A percentile compares a stretch with the other conserved stretches of the same genome.
phyloP scores from a whole-genome alignment of 495 filamentous ascomycete genomes.

The Lasiosphaeria hispida region DNA sequence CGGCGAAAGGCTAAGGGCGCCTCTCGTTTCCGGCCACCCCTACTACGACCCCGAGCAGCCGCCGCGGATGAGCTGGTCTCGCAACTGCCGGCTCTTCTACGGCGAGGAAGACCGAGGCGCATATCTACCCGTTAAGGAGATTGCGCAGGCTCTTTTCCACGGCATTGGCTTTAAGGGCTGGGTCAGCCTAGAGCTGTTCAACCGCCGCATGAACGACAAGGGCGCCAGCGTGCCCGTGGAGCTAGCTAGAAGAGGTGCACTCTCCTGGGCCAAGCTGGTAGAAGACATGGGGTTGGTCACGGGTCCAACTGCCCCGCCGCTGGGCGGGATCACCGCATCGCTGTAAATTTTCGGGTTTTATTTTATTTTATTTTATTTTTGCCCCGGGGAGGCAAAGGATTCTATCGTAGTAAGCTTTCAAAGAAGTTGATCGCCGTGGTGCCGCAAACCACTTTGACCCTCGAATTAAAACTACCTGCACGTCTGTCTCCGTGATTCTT shows the following conservation, averaged over 20 bases:
- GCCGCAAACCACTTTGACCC: no score
- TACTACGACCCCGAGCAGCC: slow-evolving; percentile 64
- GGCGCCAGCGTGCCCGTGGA: slow-evolving; percentile 53
- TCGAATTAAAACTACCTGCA: no score
- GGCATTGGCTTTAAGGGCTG: slow-evolving; percentile 68
- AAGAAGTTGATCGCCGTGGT: no score
- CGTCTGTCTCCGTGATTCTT: no score
- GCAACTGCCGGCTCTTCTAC: slow-evolving; percentile 74
- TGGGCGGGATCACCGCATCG: slow-evolving; percentile 6
- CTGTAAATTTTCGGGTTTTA: no score
- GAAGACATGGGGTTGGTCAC: slow-evolving; percentile 50
- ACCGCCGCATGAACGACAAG: slow-evolving; percentile 57
- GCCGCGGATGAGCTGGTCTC: slow-evolving; percentile 74
- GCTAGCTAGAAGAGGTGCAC: slow-evolving; percentile 62
- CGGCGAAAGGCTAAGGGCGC: slow-evolving; percentile 59
- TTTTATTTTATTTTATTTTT: no score
- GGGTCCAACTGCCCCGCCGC: slow-evolving; percentile 41
- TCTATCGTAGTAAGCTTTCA: no score
- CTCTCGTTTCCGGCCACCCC: slow-evolving; percentile 60
- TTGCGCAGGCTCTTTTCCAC: slow-evolving; percentile 60
- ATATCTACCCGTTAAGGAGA: slow-evolving; percentile 67
- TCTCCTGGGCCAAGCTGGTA: slow-evolving; percentile 61
- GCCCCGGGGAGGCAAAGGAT: no score
- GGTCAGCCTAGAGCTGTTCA: slow-evolving; percentile 80
- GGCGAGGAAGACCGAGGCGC: slow-evolving; percentile 68